phyloP scores from a whole-genome alignment of 2,329 filamentous ascomycete genomes.

The Phialophora macrospora region DNA sequence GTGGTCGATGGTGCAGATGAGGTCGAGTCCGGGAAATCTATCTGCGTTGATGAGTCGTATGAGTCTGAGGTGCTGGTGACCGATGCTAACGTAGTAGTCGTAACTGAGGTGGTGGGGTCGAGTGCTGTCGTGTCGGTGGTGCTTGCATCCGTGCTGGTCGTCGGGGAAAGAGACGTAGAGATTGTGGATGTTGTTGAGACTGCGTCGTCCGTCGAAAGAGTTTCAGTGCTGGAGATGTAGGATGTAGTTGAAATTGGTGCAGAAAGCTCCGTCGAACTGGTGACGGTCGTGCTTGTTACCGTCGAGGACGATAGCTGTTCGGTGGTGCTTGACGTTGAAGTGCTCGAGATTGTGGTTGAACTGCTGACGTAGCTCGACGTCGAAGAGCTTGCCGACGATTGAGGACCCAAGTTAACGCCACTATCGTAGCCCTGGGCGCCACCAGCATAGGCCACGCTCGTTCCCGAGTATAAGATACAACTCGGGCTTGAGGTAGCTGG shows the following conservation, averaged over 20 bases:
- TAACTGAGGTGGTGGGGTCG: background rate
- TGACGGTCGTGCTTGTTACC: background rate
- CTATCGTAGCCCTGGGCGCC: background rate
- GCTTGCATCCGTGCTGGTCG: background rate
- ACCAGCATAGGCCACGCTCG: background rate
- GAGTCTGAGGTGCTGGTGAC: background rate
- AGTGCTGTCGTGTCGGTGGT: background rate
- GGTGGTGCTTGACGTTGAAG: background rate
- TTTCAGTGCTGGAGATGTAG: background rate
- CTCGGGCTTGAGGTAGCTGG: background rate
- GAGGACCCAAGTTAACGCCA: background rate
- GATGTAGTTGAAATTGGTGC: background rate
- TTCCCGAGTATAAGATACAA: slow-evolving; percentile 1
- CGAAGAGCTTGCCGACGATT: background rate
- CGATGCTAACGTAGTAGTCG: background rate
- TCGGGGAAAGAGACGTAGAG: background rate
- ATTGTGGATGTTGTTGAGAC: background rate
- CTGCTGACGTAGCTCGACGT: background rate
- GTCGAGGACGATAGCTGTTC: background rate
- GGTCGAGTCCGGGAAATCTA: background rate
- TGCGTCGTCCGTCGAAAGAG: background rate
- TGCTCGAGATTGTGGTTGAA: background rate
- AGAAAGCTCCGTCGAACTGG: background rate
- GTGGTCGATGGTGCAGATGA: background rate
- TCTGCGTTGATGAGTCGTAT: background rate